phyloP scores from a whole-genome alignment of 129 eudicot species.

The Helichrysum umbraculigerum region DNA sequence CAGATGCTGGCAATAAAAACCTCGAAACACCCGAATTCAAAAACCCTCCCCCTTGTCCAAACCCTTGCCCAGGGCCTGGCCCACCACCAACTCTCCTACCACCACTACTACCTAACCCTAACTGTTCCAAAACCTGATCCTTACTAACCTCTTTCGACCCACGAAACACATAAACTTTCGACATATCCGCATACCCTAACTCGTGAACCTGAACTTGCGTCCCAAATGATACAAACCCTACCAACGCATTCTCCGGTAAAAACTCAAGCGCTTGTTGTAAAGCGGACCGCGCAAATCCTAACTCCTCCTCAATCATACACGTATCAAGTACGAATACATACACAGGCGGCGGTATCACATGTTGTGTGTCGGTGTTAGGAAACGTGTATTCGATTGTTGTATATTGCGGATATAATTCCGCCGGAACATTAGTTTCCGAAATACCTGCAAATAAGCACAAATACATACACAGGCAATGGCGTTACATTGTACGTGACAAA shows the following conservation, averaged over 20 bases:
- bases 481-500: neutral
- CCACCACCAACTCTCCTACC: conserved; percentile 51
- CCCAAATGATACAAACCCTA: conserved; percentile 86
- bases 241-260: conserved; percentile 83
- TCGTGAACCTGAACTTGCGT: conserved; percentile 97
- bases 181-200: conserved; percentile 81
- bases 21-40: conserved; percentile 53
- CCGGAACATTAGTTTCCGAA: conserved; percentile 80
- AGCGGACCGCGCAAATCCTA: conserved; percentile 69
- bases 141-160: conserved; percentile 80
- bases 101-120: conserved; percentile 44
- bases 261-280: conserved; percentile 72
- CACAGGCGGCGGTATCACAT: conserved; percentile 39
- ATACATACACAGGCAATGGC: neutral
- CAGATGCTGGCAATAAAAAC: conserved; percentile 90
- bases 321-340: conserved; percentile 79
- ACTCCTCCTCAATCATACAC: conserved; percentile 87
- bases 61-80: conserved; percentile 50
- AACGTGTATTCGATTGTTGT: conserved; percentile 56
- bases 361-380: conserved; percentile 19
- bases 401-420: conserved; percentile 76
- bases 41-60: conserved; percentile 39
- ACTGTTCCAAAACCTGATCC: conserved; percentile 94
- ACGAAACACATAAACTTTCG: conserved; percentile 75
- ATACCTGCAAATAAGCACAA: conserved; percentile 42